A percentile compares a stretch with the other conserved stretches of the same genome.
Conservation (phyloP, 345 rosid species). For the Citrus maxima region DNA sequence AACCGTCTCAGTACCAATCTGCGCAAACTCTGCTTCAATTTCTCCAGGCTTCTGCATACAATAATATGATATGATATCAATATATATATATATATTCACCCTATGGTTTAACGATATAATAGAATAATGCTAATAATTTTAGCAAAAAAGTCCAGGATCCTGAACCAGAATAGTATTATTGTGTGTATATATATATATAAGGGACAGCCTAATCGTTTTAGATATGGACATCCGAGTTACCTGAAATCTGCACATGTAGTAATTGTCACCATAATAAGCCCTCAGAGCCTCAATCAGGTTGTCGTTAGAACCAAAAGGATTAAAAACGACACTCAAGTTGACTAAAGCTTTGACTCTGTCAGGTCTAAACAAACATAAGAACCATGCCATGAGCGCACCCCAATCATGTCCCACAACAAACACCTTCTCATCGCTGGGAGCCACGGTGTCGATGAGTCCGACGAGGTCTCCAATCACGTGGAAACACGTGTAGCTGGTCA, state of each 20-base stretch:
- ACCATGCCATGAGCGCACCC: constrained; percentile 67
- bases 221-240: not conserved
- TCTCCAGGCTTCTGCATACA: constrained; percentile 51
- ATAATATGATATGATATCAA: too few species aligned
- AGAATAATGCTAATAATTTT: too few species aligned
- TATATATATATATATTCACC: too few species aligned
- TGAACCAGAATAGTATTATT: too few species aligned
- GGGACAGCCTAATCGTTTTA: too few species aligned
- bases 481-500: constrained; percentile 40
- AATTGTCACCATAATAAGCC: constrained; percentile 54
- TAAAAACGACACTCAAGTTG: constrained; percentile 40
- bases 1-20: constrained; percentile 39
- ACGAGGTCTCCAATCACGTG: constrained; percentile 58
- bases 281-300: constrained; percentile 38
- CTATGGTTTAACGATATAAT: too few species aligned
- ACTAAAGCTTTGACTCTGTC: constrained; percentile 68
- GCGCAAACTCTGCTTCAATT: constrained; percentile 56
- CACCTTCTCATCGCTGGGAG: constrained; percentile 33
- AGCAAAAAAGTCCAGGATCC: too few species aligned
- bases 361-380: constrained; percentile 47
- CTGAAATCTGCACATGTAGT: constrained; percentile 82
- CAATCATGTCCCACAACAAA: constrained; percentile 70
- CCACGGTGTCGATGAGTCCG: constrained; percentile 43
- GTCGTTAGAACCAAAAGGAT: constrained; percentile 29
- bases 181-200: too few species aligned